Evolutionary conservation across 2,329 filamentous ascomycete species (phyloP), one percentile per base, ranked within the genome.

Genomic region (Zalaria obscura): DNA sequence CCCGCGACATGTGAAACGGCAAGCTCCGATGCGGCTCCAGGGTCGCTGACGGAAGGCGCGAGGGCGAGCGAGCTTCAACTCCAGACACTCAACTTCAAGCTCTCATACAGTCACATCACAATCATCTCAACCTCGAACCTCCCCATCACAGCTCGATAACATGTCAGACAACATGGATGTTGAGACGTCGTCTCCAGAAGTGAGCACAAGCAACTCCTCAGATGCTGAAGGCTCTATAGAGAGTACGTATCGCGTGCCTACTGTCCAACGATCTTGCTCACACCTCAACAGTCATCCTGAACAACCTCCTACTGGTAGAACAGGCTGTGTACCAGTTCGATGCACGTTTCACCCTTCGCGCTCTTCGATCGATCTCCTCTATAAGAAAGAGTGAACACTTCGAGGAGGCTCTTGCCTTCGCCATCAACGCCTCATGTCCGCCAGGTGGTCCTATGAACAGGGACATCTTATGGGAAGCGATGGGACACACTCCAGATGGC

Each of bases 251-350:
- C 2, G 29, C 29, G 29, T 32, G 7, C 7, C 7, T 7, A 32
- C 29, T 32, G 29, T 32, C 3, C 2, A 33, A 5, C 35, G 3
- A 8, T 7, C 11, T 10, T 36, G 9, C 40, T 47, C 10, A 47
- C 33, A 48, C 26, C 25, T 39, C 45, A 43, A 33, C 58, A 96
- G 91, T 95, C 63, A 93, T 98, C 68, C 91, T 88, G 67, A 80
- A 76, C 72, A 95, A 93, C 67, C 95, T 95, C 59, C 76, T 78
- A 40, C 75, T 98, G 50, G 75, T 98, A 57, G 88, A 95, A 57
- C 83, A 87, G 56, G 91, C 88, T 50, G 89, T 98, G 49, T 73
- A 80, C 50, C 78, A 93, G 54, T 98, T 96, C 63, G 91, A 98
- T 66, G 78, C 88, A 45, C 80, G 91, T 69, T 98, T 95, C 67